Evolutionary conservation across 2,329 filamentous ascomycete genomes (phyloP), one percentile per base, ranked within the genome.

Genomic region (Sclerotinia glacialis): DNA sequence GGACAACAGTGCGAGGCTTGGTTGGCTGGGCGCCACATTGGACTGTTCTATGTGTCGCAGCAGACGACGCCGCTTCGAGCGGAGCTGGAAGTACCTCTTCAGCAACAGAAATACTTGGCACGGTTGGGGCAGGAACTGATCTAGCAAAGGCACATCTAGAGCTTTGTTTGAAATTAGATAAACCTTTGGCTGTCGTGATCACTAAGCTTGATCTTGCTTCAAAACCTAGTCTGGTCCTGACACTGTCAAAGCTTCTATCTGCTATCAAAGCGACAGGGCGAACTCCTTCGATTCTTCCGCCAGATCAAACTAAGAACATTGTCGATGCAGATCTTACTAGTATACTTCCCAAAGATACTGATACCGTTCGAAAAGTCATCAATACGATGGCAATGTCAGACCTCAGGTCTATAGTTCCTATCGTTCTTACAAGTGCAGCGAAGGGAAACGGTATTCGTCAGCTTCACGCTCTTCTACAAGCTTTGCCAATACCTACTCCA

Each of bases 11-110:
- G 64, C 86, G 94, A 68, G 93, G 93, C 0, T 82, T 99, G n/a
- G 85, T 99, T 70, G 95, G 93, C 55, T 98, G 95, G 93, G 91
- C 91, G 47, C 95, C 95, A 11, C 93, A 98, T 76, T 99, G 95
- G 89, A 93, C 91, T 1, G 78, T 97, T 28, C 83, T 98, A 2
- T 97, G 96, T 72, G 87, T 98, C 69, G 88, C 92, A 56, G 92
- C 92, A 46, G 90, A 95, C 74, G 89, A 90, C 70, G 82, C 83
- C 14, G 74, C 75, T 53, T 61, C 68, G n/a, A 69, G 64, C 31
- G 64, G 66, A 54, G 73, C 76, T 37, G 71, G 73, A 18, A 75
- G 77, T n/a, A 83, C 82, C 0, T 79, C 83, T 23, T 80, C 81
- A 2, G 78, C 82, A 12, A 81, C 83, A 69, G 85, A 86, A 63